These are phyloP conservation scores for Melaleuca quinquenervia DNA, from an alignment of 345 rosid species.

Conservation along the genomic window DNA sequence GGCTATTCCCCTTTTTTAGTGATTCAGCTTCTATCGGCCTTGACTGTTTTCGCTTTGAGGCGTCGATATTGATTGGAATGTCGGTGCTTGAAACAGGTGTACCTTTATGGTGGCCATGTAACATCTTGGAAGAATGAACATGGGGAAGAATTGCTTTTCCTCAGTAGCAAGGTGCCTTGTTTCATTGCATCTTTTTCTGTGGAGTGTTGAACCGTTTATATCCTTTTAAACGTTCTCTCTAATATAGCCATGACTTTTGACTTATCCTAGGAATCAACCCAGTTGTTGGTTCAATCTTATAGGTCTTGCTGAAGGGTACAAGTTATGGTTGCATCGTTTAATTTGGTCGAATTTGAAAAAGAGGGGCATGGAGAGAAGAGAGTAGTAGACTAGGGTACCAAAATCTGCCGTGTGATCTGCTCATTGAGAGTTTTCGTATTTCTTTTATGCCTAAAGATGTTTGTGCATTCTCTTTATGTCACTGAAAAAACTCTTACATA, in stretches of 20 bases:
- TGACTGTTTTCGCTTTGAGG: background rate
- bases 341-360: background rate
- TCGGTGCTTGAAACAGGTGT: conserved; percentile 33
- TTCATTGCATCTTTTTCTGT: background rate
- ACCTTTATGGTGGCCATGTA: conserved; percentile 73
- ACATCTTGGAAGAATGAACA: conserved; percentile 81
- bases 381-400: background rate
- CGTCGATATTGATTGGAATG: background rate
- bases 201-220: background rate
- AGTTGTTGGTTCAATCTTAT: background rate
- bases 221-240: background rate
- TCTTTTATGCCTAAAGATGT: background rate
- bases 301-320: background rate
- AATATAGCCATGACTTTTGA: background rate
- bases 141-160: conserved; percentile 71
- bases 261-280: background rate
- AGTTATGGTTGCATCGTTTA: background rate
- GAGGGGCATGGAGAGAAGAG: background rate
- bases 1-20: background rate
- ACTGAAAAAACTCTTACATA: background rate
- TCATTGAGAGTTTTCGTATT: background rate
- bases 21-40: background rate
- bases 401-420: background rate
- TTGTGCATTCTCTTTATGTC: background rate
- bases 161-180: conserved; percentile 60